These are phyloP conservation scores for Exophiala sp. DNA, from an alignment of 2,329 filamentous ascomycete species.

Conservation along the genomic window DNA sequence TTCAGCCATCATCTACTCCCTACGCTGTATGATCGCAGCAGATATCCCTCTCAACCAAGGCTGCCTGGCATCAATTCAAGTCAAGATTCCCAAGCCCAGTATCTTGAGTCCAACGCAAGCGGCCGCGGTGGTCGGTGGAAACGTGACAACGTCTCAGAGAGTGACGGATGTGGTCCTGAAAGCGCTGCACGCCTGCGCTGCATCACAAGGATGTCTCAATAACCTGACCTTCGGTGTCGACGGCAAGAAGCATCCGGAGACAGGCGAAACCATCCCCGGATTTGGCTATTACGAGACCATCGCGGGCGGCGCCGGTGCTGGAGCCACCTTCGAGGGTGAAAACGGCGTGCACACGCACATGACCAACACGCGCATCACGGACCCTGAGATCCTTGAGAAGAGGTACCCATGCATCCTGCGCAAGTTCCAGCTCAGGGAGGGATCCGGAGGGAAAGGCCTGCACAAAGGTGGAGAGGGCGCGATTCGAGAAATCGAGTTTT, in stretches of 20 bases:
- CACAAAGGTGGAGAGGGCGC: constrained; percentile 71
- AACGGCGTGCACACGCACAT: constrained; percentile 78
- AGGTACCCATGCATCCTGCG: constrained; percentile 71
- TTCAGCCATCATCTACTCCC: constrained; percentile 34
- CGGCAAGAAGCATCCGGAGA: constrained; percentile 4
- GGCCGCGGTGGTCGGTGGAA: constrained; percentile 30
- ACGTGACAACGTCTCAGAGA: constrained; percentile 30
- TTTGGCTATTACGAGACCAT: constrained; percentile 84
- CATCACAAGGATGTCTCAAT: constrained; percentile 31
- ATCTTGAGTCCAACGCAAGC: constrained; percentile 32
- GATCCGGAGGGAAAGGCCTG: constrained; percentile 62
- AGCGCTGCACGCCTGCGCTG: constrained; percentile 29
- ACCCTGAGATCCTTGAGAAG: constrained; percentile 74
- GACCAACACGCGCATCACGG: constrained; percentile 82
- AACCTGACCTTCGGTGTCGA: constrained; percentile 31
- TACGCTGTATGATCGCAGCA: constrained; percentile 30
- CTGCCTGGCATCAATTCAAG: constrained; percentile 29
- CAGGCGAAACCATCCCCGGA: constrained; percentile 30
- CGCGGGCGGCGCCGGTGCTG: constrained; percentile 71
- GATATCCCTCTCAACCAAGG: constrained; percentile 36
- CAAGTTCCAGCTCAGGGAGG: constrained; percentile 63
- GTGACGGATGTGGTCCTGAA: constrained; percentile 34
- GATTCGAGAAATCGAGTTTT: constrained; percentile 75
- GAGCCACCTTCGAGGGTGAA: constrained; percentile 68
- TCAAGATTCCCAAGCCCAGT: constrained; percentile 27